These are phyloP conservation scores for Rubus parviflorus DNA, from an alignment of 306 rosid genomes.

Conservation along the genomic window DNA sequence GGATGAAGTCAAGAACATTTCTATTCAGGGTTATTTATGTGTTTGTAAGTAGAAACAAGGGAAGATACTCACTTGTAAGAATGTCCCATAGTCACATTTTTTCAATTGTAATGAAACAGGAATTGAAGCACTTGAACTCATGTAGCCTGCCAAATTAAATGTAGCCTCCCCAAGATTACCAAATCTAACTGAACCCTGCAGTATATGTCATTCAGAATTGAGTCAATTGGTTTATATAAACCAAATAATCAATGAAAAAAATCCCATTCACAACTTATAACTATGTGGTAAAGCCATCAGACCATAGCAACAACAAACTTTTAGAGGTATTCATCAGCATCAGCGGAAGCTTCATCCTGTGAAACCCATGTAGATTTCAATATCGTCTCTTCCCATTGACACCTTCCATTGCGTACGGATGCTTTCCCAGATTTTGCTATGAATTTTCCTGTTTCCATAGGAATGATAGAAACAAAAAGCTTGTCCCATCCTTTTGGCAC, in stretches of 20 bases:
- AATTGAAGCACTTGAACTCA: conserved; percentile 42
- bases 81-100: conserved; percentile 51
- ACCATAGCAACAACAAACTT: conserved; percentile 62
- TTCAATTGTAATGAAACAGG: conserved; percentile 49
- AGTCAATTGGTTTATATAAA: background rate
- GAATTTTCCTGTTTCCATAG: conserved; percentile 49
- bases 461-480: conserved; percentile 51
- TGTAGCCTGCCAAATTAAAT: conserved; percentile 42
- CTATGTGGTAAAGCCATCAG: background rate
- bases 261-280: background rate
- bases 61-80: conserved; percentile 47
- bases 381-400: conserved; percentile 58
- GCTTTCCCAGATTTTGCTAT: conserved; percentile 45
- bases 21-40: too few species aligned
- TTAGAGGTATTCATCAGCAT: conserved; percentile 41
- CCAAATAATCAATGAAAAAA: too few species aligned
- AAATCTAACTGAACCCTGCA: conserved; percentile 56
- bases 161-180: conserved; percentile 61
- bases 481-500: conserved; percentile 76
- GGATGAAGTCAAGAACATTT: background rate
- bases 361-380: conserved; percentile 46
- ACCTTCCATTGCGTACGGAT: conserved; percentile 49
- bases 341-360: conserved; percentile 36
- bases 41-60: background rate
- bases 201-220: background rate